Base-by-base conservation (phyloP, 306 rosid species). In the Cicer pinnatifidum region DNA sequence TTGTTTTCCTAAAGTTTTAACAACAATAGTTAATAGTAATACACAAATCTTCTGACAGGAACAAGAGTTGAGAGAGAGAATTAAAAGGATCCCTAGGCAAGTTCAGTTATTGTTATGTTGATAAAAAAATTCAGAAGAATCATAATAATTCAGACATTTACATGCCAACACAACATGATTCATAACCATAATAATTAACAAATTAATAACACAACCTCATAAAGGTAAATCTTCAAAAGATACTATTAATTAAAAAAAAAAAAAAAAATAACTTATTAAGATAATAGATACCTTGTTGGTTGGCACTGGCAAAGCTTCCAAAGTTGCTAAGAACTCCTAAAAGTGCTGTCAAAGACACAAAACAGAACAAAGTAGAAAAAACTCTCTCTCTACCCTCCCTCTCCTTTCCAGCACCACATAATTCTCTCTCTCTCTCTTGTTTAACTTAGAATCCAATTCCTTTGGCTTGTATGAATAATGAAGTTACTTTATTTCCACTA, bases 321-420 rank as follows among this genome's bases (percentile, higher is more conserved):
- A 75, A 23, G 69, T 45, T 73, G 58, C 57, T 16, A 38, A 73
- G 17, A 72, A n/a, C 15, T 46, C 59, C 60, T 12, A 50, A 80
- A 38, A 69, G 77, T 73, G 74, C 39, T 67, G 58, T 3, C 40
- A 64, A 70, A 62, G 65, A 57, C 71, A 73, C 66, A 75, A 61
- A 61, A 37, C 54, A 76, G 78, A 66, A 65, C 71, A 67, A 69
- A 77, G 74, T 8, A 63, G 71, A 73, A 17, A 46, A 58, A 64
- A 73, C 71, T 70, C 38, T 58, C 74, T 46, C 39, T 63, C 65
- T 82, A 85, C 76, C 80, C 81, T 80, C 80, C 84, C 56, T 67
- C 86, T 46, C 39, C 82, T 67, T 80, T 75, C 75, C 87, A 80
- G 84, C 78, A 78, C 82, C 89, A 82, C 89, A 83, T 77, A 84